Evolutionary conservation across 2,329 filamentous ascomycete genomes (phyloP), one percentile per base, ranked within the genome.

Genomic region (Bretziella fagacearum): DNA sequence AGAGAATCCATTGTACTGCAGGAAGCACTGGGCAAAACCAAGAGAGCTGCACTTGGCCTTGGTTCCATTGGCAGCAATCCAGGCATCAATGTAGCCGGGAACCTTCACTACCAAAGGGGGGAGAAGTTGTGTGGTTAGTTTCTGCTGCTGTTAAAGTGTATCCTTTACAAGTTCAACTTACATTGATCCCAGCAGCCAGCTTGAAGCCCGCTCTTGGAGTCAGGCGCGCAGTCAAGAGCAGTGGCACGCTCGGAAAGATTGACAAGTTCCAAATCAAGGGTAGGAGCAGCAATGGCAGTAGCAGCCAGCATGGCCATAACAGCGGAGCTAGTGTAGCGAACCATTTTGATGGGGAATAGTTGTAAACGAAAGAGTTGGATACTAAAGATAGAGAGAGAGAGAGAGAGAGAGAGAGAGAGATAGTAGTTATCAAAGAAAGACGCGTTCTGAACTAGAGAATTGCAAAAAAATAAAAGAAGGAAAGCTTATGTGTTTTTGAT

Each of bases 11-110:
- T 57, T 56, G 48, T 54, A 57, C 27, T 54, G 53, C 23, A 57
- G 46, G 40, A 47, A 57, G 30, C 55, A 56, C 45, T 57, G 55
- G 2, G 56, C 55, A 25, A 57, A 57, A 15, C 55, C 55, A 6
- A 57, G 47, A 6, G 35, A 53, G 5, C 51, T 52, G 40, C 56
- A 57, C 39, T 54, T 52, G 15, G 56, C 56, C 3, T 50, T 52
- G 3, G 55, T 55, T 37, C 55, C 51, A 44, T 57, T 57, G 17
- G 54, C 54, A 2, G 49, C 50, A 6, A 57, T 35, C 55, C 55
- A 57, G 8, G 55, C 52, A 2, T 49, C 54, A 44, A 57, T 56
- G 43, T 55, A 57, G 33, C 49, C 48, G 8, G 53, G 49, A 35
- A 57, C 52, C 3, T 54, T 51, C 6, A 57, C 46, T 48, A n/a